Conservation (phyloP, 805 yeast genomes). For the Candida vartiovaarae region DNA sequence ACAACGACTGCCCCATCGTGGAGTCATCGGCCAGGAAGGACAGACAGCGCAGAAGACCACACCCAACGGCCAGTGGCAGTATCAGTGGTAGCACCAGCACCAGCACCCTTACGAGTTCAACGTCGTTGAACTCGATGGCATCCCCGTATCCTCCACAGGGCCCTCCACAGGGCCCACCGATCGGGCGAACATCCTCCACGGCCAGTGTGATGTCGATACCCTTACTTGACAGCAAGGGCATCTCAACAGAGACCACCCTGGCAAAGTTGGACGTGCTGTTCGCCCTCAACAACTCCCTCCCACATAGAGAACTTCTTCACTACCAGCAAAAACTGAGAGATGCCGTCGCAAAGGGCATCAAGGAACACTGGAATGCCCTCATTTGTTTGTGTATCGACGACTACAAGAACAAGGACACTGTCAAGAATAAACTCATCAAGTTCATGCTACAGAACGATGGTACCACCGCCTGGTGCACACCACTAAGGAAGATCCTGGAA, state of each 20-base stretch:
- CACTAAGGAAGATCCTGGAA: conserved; percentile 51
- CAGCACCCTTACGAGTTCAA: no score
- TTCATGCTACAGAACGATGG: conserved; percentile 56
- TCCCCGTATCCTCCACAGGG: neutral
- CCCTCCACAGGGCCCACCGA: neutral
- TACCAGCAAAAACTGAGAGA: conserved; percentile 35
- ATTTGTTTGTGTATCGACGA: conserved; percentile 22
- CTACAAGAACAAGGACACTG: conserved; percentile 20
- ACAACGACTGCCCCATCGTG: conserved; percentile 35
- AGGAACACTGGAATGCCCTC: conserved; percentile 23
- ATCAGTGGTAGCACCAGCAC: no score
- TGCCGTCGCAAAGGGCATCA: conserved; percentile 19
- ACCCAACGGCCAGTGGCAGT: neutral
- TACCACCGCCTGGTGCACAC: conserved; percentile 58
- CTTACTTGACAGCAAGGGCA: no score
- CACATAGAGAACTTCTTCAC: conserved; percentile 36
- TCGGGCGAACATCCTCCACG: no score
- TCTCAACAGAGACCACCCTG: no score
- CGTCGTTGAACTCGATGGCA: neutral
- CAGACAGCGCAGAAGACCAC: neutral
- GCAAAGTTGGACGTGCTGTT: conserved; percentile 22
- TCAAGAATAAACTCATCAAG: conserved; percentile 32
- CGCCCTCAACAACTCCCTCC: conserved; percentile 25
- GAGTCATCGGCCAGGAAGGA: conserved; percentile 3
- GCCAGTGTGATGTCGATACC: no score